Base-by-base conservation (phyloP, 1,139 yeast species). In the Hyphopichia burtonii region DNA sequence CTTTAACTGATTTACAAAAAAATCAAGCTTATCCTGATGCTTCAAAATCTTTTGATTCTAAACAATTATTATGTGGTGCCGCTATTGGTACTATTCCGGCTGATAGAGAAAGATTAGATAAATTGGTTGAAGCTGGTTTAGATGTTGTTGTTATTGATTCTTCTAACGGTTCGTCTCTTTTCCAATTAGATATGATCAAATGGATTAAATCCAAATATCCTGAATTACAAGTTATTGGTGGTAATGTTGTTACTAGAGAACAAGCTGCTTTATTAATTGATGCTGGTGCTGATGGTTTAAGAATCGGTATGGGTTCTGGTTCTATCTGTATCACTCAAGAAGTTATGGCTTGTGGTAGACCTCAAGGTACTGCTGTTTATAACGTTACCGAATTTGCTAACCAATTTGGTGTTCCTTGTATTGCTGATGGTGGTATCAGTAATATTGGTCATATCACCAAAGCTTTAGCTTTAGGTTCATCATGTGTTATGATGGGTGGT, bases 311-410 rank as follows among this genome's bases (percentile, higher is more conserved):
- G 99, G 99, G 99, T 60, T 89, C 98, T 35, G 99, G 99, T 61
- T 89, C 97, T 46, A 93, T 93, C 63, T 93, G 98, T 80, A 94
- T 93, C 63, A 93, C 99, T 44, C 99, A 94, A 76, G 99, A 93
- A 74, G 99, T 93, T 47, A 93, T 93, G 99, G 99, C 99, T 41
- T 95, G 96, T 74, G 99, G 99, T 72, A 91, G 99, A 80, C 99
- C 99, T 47, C 99, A 94, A 78, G 99, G 98, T 73, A 88, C 96
- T 49, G 96, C 96, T 47, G 96, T 89, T 43, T 88, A 79, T 74
- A 82, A 81, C 49, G 96, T 89, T 41, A 76, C 90, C 49, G 91
- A 89, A 72, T 87, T 89, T 64, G 91, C 96, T 55, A 83, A 82
- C 69, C 77, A 80, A 65, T 89, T 89, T 62, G 96, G 96, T 61